Evolutionary conservation across 257 asterid genomes (phyloP), one percentile per base, ranked within the genome.

Genomic region (Cordia subcordata): DNA sequence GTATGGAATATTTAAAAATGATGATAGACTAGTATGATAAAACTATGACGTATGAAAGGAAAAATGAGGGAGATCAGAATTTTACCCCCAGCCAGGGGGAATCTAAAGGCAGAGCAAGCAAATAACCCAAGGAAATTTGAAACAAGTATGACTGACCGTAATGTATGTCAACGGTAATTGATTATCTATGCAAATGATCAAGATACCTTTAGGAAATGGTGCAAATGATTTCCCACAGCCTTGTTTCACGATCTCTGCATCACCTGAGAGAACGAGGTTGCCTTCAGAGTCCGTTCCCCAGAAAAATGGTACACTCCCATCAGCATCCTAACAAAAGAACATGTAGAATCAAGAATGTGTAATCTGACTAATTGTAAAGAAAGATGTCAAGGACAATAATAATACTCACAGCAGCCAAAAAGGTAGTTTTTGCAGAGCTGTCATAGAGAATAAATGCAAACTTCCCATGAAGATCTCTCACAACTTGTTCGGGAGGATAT

Each of bases 401-500:
- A 42, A 8, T 42, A 42, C 47, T 42, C 47, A 42, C 47, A 14
- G 10, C 14, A 42, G 12, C 47, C 47, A 42, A 42, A 42, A 42
- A 42, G 47, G 47, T 58, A 49, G 82, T 56, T 67, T 77, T 86
- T 0, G 89, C 73, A 55, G 94, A 37, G 53, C 76, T 49, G 62
- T 93, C 99, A 23, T 68, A 93, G 50, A 93, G 86, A 63, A 89
- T 33, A 45, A 93, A 89, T 2, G 96, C 87, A 47, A 82, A 93
- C 61, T 85, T 93, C 69, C 99, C 99, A 23, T 75, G 80, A 57
- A 93, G 79, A 70, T 80, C 99, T 33, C 82, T 89, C 73, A 93
- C 95, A 49, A 93, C 97, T 71, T 93, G 99, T 66, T 82, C 90
- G 8, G 96, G 83, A 18, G 99, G 99, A 61, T 89, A 89, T 60